phyloP scores from a whole-genome alignment of 1,139 yeast species.

The Hanseniaspora uvarum region DNA sequence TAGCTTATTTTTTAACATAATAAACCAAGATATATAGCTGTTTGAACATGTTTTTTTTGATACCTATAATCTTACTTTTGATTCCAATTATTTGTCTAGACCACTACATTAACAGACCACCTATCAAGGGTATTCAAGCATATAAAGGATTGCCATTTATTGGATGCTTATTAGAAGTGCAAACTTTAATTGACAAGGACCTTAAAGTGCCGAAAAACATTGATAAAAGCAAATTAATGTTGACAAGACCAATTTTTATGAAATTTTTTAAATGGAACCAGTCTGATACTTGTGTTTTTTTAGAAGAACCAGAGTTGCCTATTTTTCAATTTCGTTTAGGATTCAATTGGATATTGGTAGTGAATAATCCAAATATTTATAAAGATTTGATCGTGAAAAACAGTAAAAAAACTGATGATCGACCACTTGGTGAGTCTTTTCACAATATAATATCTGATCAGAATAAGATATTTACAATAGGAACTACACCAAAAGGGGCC shows the following conservation, averaged over 20 bases:
- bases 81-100: background rate
- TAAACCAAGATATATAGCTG: background rate
- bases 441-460: background rate
- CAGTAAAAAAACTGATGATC: constrained; percentile 6
- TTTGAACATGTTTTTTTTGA: constrained; percentile 5
- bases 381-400: constrained; percentile 11
- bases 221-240: background rate
- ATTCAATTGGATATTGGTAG: constrained; percentile 1
- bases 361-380: constrained; percentile 1
- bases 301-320: constrained; percentile 1
- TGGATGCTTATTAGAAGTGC: constrained; percentile 6
- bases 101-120: background rate
- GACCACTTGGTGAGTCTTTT: constrained; percentile 10
- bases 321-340: constrained; percentile 14
- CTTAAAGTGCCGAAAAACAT: background rate
- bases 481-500: constrained; percentile 8
- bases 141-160: constrained; percentile 12
- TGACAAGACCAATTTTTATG: constrained; percentile 5
- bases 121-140: constrained; percentile 3
- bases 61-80: background rate
- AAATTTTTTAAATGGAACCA: constrained; percentile 6
- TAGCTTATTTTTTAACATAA: constrained; percentile 9
- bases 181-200: background rate
- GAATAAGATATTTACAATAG: constrained; percentile 3
- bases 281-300: background rate